Base-by-base conservation (phyloP, 2,329 filamentous ascomycete species). In the Elsinoe arachidis region DNA sequence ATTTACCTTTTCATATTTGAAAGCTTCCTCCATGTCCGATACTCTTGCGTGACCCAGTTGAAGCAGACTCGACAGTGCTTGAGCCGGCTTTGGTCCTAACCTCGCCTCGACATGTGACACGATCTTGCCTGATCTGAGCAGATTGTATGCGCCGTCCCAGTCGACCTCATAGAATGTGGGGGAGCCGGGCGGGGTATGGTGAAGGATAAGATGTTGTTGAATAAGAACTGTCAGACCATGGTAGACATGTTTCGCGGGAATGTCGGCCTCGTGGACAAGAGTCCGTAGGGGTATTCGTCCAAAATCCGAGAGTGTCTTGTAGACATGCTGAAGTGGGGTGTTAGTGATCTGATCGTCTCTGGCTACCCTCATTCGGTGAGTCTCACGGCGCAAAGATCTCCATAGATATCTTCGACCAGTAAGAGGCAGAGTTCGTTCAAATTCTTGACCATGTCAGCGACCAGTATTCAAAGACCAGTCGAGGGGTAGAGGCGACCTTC, bases 371-470 rank as follows among this genome's bases (percentile, higher is more conserved):
- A 15, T 15, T 37, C 17, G 23, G 58, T 33, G 54, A 38, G 46
- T 76, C 86, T 67, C 87, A 96, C 92, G 70, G 90, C 89, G 61
- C 90, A 90, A 59, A 97, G 83, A 75, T 95, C 88, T 69, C 93
- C 93, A 72, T 93, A 92, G 59, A 88, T 80, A 70, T 96, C 90
- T 69, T 90, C 85, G 62, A 97, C 86, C 62, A 96, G 81, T 70
- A 95, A 84, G 76, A 86, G 82, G 78, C 90, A 96, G 69, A 97
- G 88, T 81, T 96, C 89, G 68, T 87, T 84, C 64, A 87, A 75
- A 74, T 84, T 78, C 88, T 92, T 53, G 58, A 60, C 55, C 54
- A 52, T 59, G 43, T 59, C 33, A 56, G 51, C 34, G 33, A 23
- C 52, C 30, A 35, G 55, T 14, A 23, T 26, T 34, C 26, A 10